phyloP scores from a whole-genome alignment of 768 basidiomycete species.

The Fomitopsis serialis region DNA sequence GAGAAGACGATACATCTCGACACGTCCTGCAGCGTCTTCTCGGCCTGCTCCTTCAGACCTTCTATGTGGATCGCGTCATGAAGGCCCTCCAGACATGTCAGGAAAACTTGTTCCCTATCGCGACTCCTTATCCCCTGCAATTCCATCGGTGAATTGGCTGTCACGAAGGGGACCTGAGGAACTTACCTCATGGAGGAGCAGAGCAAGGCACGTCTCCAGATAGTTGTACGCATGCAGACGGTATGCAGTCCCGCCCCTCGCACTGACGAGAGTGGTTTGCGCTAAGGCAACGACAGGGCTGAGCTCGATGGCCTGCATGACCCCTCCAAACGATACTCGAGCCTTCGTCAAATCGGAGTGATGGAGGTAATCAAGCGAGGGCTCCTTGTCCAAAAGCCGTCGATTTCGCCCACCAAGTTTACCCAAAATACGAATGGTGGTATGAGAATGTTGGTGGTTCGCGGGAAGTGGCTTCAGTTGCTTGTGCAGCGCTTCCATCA shows the following conservation, averaged over 20 bases:
- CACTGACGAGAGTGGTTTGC: conserved; percentile 45
- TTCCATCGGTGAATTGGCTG: neutral
- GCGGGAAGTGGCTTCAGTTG: conserved; percentile 87
- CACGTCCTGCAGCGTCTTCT: conserved; percentile 62
- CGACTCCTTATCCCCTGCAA: conserved; percentile 63
- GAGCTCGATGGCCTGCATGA: conserved; percentile 58
- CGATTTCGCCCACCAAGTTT: conserved; percentile 95
- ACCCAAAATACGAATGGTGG: conserved; percentile 92
- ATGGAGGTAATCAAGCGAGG: conserved; percentile 63
- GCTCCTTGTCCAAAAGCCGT: conserved; percentile 76
- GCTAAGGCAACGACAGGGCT: conserved; percentile 64
- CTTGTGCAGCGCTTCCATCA: conserved; percentile 92
- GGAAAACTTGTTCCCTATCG: conserved; percentile 72
- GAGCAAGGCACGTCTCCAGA: conserved; percentile 65
- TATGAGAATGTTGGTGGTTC: conserved; percentile 86
- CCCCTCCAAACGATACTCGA: conserved; percentile 69
- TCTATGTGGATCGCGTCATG: conserved; percentile 70
- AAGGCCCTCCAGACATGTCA: conserved; percentile 64
- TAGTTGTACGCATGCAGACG: conserved; percentile 58
- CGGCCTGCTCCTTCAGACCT: conserved; percentile 66
- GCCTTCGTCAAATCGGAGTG: conserved; percentile 68
- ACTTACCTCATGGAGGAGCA: conserved; percentile 71
- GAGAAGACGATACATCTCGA: conserved; percentile 66
- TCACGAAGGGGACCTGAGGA: neutral
- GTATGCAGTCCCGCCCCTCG: conserved; percentile 29